Conservation (phyloP, 1,284 basidiomycete species). For the Heliocybe sulcata region DNA sequence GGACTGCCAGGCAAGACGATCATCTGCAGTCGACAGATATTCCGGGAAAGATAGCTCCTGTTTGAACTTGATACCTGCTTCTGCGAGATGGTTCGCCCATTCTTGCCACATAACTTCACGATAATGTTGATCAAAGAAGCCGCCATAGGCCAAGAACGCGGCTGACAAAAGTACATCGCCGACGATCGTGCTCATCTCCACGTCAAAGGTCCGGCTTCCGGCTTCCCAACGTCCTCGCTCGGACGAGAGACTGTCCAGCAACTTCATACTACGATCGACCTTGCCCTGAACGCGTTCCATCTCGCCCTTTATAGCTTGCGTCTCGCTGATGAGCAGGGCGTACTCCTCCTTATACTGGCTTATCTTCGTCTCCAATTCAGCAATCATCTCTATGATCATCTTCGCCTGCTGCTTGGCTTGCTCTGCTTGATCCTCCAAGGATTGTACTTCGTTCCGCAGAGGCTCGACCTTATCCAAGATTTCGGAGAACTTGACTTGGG, state of each 20-base stretch:
- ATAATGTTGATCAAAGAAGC: conserved; percentile 99
- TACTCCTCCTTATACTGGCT: conserved; percentile 97
- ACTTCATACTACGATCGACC: conserved; percentile 94
- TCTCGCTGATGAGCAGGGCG: conserved; percentile 94
- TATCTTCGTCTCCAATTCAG: conserved; percentile 91
- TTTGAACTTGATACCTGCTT: conserved; percentile 93
- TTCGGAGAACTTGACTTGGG: conserved; percentile 96
- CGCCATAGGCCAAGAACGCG: conserved; percentile 94
- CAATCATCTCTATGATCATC: conserved; percentile 88
- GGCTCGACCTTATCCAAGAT: conserved; percentile 98
- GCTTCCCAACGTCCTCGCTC: conserved; percentile 94
- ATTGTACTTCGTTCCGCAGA: conserved; percentile 91
- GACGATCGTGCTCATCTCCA: conserved; percentile 98
- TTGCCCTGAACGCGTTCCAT: conserved; percentile 98
- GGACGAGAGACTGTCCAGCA: conserved; percentile 92
- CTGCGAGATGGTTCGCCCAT: conserved; percentile 85
- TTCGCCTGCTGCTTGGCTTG: conserved; percentile 89
- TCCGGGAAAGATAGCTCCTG: conserved; percentile 89
- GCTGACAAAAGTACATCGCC: conserved; percentile 96
- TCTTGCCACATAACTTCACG: conserved; percentile 96
- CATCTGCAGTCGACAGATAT: conserved; percentile 96
- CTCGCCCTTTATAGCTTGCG: conserved; percentile 94
- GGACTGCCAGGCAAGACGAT: conserved; percentile 93
- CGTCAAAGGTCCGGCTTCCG: conserved; percentile 94
- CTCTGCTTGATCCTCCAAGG: conserved; percentile 87